A percentile compares a stretch with the other conserved stretches of the same genome.
Conservation (phyloP, 2,329 filamentous ascomycete genomes). For the Eurotiales sp. region DNA sequence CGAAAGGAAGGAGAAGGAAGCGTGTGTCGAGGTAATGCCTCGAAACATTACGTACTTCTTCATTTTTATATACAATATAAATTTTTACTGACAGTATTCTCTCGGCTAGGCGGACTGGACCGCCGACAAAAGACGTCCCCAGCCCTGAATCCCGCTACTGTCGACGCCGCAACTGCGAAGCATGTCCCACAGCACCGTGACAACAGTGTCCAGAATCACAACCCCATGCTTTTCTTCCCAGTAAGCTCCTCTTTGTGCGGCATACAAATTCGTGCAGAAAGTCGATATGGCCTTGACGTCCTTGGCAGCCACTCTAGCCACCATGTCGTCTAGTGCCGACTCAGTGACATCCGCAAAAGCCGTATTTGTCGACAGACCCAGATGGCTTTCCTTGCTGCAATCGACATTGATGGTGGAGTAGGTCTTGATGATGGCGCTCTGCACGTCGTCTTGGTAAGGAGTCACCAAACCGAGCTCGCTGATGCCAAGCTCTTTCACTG, state of each 20-base stretch:
- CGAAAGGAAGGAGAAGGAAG: no score
- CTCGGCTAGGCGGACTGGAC: no score
- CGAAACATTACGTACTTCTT: no score
- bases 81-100: no score
- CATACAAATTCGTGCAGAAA: slow-evolving; percentile 11
- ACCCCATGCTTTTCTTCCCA: slow-evolving; percentile 10
- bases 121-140: not conserved
- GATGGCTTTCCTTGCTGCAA: slow-evolving; percentile 10
- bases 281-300: slow-evolving; percentile 8
- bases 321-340: slow-evolving; percentile 6
- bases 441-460: slow-evolving; percentile 10
- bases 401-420: slow-evolving; percentile 9
- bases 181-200: slow-evolving; percentile 13
- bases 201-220: slow-evolving; percentile 9
- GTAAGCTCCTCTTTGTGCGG: slow-evolving; percentile 1
- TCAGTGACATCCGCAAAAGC: slow-evolving; percentile 8
- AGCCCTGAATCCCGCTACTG: slow-evolving; percentile 6
- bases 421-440: slow-evolving; percentile 7
- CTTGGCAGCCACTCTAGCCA: slow-evolving; percentile 2
- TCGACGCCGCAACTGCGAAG: slow-evolving; percentile 8
- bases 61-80: no score
- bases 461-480: slow-evolving; percentile 9
- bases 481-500: not conserved
- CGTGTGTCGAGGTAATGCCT: no score
- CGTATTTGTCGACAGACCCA: slow-evolving; percentile 1